Base-by-base conservation (phyloP, 768 basidiomycete species). In the Mycena olivaceomarginata region DNA sequence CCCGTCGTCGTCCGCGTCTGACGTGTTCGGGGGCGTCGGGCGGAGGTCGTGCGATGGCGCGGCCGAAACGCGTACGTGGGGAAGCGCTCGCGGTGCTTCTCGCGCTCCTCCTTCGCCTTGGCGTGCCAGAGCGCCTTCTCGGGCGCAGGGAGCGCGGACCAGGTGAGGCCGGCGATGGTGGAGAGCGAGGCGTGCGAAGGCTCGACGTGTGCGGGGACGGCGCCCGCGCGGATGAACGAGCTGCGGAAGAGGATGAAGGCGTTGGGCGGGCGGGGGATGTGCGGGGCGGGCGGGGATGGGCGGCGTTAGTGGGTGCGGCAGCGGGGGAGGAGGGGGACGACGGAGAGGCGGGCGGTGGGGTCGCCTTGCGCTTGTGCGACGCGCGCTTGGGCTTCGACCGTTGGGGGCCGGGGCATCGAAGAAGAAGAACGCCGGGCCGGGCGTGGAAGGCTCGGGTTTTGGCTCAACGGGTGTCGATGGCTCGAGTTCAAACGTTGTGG, bases 181-280 rank as follows among this genome's bases (percentile, higher is more conserved):
- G 88, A 89, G 25, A 92, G 83, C 15, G 91, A 90, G 79, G 89
- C 87, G 85, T 92, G 91, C 80, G 91, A 91, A 60, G 90, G 88
- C 85, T 92, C 91, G 76, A 90, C 86, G 60, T 84, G 85, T n/a
- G 89, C 86, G 39, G 90, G 87, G 80, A 92, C 89, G 78, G 90
- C 89, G 79, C 90, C 86, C 68, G 83, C 87, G 84, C 90, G 90
- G 81, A 92, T 89, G 84, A 92, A 91, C 20, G 89, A 87, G 0
- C 90, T 89, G 79, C 91, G 90, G 85, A 92, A 92, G 78, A 92
- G 86, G 79, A 92, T 92, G 84, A 92, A 92, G 46, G 91, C 91
- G 79, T 92, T 92, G 13, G 91, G 90, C 4, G 91, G 91, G 64
- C 91, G 90, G 22, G 25, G 91, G 72, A 92, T 90, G 81, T 92